phyloP scores from a whole-genome alignment of 306 rosid species.

The Pyrus bretschneideri region DNA sequence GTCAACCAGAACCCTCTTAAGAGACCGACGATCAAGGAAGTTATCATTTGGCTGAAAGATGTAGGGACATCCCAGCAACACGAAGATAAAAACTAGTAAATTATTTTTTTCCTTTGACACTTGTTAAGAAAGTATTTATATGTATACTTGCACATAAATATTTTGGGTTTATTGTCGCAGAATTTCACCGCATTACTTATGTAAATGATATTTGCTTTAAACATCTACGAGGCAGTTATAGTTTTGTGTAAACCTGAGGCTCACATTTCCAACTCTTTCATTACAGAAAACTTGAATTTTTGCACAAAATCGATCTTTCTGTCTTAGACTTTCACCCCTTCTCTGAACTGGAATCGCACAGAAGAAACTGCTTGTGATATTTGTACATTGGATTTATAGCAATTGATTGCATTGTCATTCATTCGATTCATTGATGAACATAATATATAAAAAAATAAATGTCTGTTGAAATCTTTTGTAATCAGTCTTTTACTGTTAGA shows the following conservation, averaged over 20 bases:
- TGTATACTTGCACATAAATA: slow-evolving; percentile 50
- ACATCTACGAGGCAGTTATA: slow-evolving; percentile 19
- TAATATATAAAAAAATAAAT: no score
- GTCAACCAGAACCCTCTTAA: slow-evolving; percentile 67
- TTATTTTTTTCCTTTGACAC: slow-evolving; percentile 5
- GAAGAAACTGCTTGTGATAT: no score
- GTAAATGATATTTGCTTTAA: slow-evolving; percentile 31
- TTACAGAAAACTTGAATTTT: background rate
- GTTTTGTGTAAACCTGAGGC: background rate
- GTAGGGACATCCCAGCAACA: slow-evolving; percentile 40
- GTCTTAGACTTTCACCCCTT: background rate
- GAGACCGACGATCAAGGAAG: slow-evolving; percentile 84
- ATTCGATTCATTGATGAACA: no score
- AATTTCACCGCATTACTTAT: slow-evolving; percentile 35
- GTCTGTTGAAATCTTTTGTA: no score
- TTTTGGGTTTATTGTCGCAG: slow-evolving; percentile 35
- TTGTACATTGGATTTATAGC: no score
- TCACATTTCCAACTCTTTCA: background rate
- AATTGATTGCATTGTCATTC: no score
- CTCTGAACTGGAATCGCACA: background rate
- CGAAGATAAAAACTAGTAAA: slow-evolving; percentile 41
- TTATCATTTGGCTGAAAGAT: slow-evolving; percentile 74
- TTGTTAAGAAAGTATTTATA: slow-evolving; percentile 29
- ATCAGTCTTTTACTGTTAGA: no score
- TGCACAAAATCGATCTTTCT: background rate